phyloP scores from a whole-genome alignment of 2,329 filamentous ascomycete species.

The Magnaporthiopsis incrustans region DNA sequence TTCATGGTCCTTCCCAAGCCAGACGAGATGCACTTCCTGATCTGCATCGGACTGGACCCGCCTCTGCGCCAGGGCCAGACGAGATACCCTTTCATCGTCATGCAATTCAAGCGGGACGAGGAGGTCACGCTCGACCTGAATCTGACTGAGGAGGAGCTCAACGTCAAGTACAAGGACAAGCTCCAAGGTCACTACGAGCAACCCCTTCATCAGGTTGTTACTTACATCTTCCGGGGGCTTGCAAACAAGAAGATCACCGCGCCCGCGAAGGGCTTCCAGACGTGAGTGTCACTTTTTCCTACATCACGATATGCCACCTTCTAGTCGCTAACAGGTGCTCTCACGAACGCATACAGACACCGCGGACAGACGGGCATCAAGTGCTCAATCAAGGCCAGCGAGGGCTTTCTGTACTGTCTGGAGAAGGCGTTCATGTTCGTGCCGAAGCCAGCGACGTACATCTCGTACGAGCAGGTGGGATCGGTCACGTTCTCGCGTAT shows the following conservation, averaged over 20 bases:
- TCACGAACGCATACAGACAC: conserved; percentile 44
- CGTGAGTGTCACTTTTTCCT: conserved; percentile 33
- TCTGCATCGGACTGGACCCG: conserved; percentile 89
- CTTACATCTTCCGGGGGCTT: conserved; percentile 89
- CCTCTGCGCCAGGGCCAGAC: conserved; percentile 95
- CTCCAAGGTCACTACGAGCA: conserved; percentile 86
- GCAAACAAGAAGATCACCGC: conserved; percentile 92
- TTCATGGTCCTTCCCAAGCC: conserved; percentile 98
- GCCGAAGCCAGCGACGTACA: conserved; percentile 94
- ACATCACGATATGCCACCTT: background rate
- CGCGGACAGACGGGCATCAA: conserved; percentile 93
- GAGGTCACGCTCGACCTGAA: conserved; percentile 95
- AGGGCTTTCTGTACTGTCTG: conserved; percentile 92
- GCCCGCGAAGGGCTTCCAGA: conserved; percentile 89
- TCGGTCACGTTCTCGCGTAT: conserved; percentile 94
- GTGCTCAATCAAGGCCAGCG: conserved; percentile 99
- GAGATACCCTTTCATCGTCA: conserved; percentile 94
- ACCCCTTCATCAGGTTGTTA: conserved; percentile 86
- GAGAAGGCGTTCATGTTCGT: conserved; percentile 99
- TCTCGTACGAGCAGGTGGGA: conserved; percentile 86
- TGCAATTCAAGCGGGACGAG: conserved; percentile 98
- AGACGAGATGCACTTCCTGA: conserved; percentile 93
- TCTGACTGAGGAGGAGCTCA: conserved; percentile 81
- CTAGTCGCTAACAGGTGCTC: background rate
- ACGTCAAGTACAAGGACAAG: conserved; percentile 81